Base-by-base conservation (phyloP, 2,329 filamentous ascomycete species). In the Trichoderma hamatum region DNA sequence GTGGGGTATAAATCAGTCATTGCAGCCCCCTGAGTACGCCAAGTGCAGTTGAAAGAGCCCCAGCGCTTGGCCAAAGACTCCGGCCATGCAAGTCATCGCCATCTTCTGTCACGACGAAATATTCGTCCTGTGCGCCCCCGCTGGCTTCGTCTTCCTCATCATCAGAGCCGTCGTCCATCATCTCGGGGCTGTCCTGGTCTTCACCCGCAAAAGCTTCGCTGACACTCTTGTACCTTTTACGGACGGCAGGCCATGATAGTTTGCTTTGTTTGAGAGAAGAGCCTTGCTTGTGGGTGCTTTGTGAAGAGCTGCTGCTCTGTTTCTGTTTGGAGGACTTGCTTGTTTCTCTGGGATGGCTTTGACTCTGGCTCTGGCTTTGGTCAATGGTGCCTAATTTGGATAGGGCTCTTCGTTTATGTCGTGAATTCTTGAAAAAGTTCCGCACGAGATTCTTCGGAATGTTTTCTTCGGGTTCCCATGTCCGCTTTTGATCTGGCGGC, bases 381-480 rank as follows among this genome's bases (percentile, higher is more conserved):
- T 30, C 39, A 26, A 14, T 5, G 7, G 54, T 74, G 71, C 58
- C 51, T 14, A 32, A 24, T 71, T 71, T 63, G 0, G 24, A 61
- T 26, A 51, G 10, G 34, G 16, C 36, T 67, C 39, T 69, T 14
- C 71, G 70, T 70, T 76, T 77, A 56, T 74, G 75, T 24, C 72
- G 76, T 3, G 55, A 65, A 14, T 72, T 72, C 60, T 79, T 80
- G 10, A 76, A 69, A 68, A 83, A 88, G 2, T 76, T 76, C 7
- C 75, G 77, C 1, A 87, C 77, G 49, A 87, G 73, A 0, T 69
- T 69, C 0, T 74, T 68, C 0, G 83, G 76, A 2, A 89, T 81
- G 64, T 88, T 86, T 3, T 81, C 80, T 71, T 84, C 82, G 0
- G 86, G 86, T 72, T 89, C 86, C 86, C 86, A 89, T 0, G 86